A percentile compares a stretch with the other conserved stretches of the same genome.
These are phyloP conservation scores for Flammula alnicola DNA, from an alignment of 1,284 basidiomycete species.

Conservation along the genomic window DNA sequence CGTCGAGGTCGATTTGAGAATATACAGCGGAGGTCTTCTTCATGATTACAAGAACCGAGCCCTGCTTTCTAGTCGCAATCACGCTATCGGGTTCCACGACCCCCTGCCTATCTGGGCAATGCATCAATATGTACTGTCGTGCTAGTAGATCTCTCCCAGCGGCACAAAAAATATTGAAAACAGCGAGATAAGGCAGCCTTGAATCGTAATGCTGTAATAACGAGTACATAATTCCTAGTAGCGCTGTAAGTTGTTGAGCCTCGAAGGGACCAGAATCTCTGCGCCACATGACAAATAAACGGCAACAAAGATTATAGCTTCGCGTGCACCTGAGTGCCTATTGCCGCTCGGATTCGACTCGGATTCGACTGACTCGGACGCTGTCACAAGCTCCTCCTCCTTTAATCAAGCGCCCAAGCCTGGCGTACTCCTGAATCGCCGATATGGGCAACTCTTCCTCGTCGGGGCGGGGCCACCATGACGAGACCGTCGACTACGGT, in stretches of 20 bases:
- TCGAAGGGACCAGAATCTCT: too few species aligned
- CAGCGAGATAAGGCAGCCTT: too few species aligned
- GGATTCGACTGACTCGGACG: conserved; percentile 24
- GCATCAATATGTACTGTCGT: background rate
- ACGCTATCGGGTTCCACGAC: conserved; percentile 29
- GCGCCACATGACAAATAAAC: conserved; percentile 26
- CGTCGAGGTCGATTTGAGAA: conserved; percentile 9
- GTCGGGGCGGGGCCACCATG: conserved; percentile 67
- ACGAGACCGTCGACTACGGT: conserved; percentile 83
- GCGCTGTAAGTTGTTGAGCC: background rate
- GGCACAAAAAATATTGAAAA: too few species aligned
- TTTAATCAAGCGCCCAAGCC: conserved; percentile 9
- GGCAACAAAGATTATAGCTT: conserved; percentile 25
- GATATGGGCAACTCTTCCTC: conserved; percentile 81
- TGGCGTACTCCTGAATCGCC: conserved; percentile 21
- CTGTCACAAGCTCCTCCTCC: conserved; percentile 18
- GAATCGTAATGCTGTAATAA: too few species aligned
- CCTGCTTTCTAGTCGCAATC: conserved; percentile 15
- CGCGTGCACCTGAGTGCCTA: too few species aligned
- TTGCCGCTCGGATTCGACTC: background rate
- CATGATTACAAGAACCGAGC: conserved; percentile 14
- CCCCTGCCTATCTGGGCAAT: conserved; percentile 14
- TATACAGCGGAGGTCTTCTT: conserved; percentile 3
- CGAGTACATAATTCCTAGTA: too few species aligned
- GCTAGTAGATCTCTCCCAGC: too few species aligned